phyloP scores from a whole-genome alignment of 805 yeast species.

The Saccharomycopsis sp. region DNA sequence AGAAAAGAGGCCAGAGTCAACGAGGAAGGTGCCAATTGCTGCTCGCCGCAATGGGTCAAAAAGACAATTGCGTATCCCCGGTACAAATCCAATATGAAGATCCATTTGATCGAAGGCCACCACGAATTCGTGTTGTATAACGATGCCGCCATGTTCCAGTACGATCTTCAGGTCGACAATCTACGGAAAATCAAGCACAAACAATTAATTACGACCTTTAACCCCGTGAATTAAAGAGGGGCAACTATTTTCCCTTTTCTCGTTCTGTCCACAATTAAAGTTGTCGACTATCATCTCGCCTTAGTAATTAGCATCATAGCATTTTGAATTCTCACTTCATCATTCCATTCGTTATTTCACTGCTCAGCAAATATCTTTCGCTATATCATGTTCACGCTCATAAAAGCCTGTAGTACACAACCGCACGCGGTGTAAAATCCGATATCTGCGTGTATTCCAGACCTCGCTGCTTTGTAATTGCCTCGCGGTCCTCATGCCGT shows the following conservation, averaged over 20 bases:
- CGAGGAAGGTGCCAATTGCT: not conserved
- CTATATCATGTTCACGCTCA: too few species aligned
- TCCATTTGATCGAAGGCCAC: constrained; percentile 26
- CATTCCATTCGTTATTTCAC: not conserved
- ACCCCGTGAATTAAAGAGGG: constrained; percentile 2
- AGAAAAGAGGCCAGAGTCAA: not conserved
- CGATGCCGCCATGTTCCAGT: constrained; percentile 27
- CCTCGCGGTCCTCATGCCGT: too few species aligned
- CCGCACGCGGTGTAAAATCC: too few species aligned
- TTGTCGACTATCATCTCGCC: not conserved
- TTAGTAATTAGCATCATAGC: not conserved
- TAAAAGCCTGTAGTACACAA: too few species aligned
- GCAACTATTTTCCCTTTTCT: not conserved
- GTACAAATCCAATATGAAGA: constrained; percentile 34
- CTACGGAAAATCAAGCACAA: constrained; percentile 2
- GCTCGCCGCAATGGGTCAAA: constrained; percentile 30
- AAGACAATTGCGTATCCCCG: constrained; percentile 32
- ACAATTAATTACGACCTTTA: constrained; percentile 3
- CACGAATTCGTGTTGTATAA: constrained; percentile 25
- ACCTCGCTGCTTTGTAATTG: too few species aligned
- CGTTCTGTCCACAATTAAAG: not conserved
- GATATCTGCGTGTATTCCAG: too few species aligned
- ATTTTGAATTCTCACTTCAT: not conserved
- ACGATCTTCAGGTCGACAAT: constrained; percentile 27
- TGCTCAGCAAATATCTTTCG: not conserved